These are phyloP conservation scores for Toxoplasma gondii DNA, from an alignment of 169 alveolate species.

Conservation along the genomic window DNA sequence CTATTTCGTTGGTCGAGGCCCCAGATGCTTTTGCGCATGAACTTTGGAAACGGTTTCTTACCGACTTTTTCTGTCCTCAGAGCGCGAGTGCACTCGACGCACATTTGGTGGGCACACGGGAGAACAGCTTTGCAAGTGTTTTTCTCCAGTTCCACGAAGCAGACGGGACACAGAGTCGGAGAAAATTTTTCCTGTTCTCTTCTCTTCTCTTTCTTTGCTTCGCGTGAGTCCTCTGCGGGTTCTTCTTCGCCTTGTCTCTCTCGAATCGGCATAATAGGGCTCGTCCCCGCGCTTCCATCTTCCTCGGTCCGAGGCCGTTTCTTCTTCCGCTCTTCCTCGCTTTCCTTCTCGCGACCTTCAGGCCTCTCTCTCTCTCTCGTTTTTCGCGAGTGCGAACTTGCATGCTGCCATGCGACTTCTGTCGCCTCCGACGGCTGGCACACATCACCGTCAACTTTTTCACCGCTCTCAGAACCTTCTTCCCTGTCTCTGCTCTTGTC, in stretches of 20 bases:
- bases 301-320: neutral
- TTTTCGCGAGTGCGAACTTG: neutral
- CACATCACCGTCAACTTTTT: too few relatives aligned
- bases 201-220: constrained; percentile 37
- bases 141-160: constrained; percentile 31
- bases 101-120: constrained; percentile 64
- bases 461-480: too few relatives aligned
- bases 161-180: constrained; percentile 53
- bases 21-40: too few relatives aligned
- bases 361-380: neutral
- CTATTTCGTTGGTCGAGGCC: too few relatives aligned
- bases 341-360: neutral
- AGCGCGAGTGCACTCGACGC: constrained; percentile 41
- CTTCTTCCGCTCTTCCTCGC: neutral
- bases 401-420: neutral
- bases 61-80: constrained; percentile 39
- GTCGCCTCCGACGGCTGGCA: neutral
- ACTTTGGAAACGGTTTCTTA: neutral
- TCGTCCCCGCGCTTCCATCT: neutral
- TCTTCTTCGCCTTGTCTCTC: neutral
- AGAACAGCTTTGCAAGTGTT: constrained; percentile 46
- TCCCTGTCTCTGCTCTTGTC: too few relatives aligned
- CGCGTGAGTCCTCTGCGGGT: neutral
- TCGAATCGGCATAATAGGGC: neutral
- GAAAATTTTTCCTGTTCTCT: neutral